Conservation (phyloP, 768 basidiomycete species). For the Multifurca ochricompacta region DNA sequence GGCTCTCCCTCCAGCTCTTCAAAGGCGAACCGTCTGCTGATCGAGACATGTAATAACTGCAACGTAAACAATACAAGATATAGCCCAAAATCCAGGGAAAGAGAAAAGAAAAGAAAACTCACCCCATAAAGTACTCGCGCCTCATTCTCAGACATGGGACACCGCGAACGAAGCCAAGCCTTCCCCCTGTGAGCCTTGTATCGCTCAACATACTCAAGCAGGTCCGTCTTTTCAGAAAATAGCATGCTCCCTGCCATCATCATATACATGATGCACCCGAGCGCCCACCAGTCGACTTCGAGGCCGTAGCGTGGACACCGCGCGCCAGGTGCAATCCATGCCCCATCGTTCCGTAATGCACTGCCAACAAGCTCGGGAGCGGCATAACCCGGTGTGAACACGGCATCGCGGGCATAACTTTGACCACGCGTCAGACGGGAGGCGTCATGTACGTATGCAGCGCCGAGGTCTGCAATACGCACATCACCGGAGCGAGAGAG, state of each 20-base stretch:
- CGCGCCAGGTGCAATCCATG: conserved; percentile 10
- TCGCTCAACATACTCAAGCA: conserved; percentile 12
- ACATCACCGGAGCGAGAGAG: conserved; percentile 18
- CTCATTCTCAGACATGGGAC: conserved; percentile 12
- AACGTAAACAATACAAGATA: not conserved
- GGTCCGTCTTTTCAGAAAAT: conserved; percentile 16
- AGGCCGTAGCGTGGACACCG: conserved; percentile 16
- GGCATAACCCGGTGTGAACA: conserved; percentile 19
- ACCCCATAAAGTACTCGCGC: conserved; percentile 17
- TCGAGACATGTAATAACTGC: conserved; percentile 15
- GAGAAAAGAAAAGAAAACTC: not conserved
- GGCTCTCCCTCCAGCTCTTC: conserved; percentile 16
- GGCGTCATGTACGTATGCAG: conserved; percentile 16
- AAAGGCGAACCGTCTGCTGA: conserved; percentile 16
- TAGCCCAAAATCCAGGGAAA: not conserved
- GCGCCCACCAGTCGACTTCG: conserved; percentile 22
- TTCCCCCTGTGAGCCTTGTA: conserved; percentile 10
- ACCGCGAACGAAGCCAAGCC: conserved; percentile 14
- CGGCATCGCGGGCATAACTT: conserved; percentile 15
- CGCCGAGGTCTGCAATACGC: conserved; percentile 19
- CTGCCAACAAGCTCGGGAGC: conserved; percentile 18
- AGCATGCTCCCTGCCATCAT: conserved; percentile 18
- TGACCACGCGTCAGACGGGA: conserved; percentile 14
- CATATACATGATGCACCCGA: conserved; percentile 21
- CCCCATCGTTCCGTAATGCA: conserved; percentile 10